These are phyloP conservation scores for Ustilago cynodontis DNA, from an alignment of 1,284 basidiomycete species.

Conservation along the genomic window DNA sequence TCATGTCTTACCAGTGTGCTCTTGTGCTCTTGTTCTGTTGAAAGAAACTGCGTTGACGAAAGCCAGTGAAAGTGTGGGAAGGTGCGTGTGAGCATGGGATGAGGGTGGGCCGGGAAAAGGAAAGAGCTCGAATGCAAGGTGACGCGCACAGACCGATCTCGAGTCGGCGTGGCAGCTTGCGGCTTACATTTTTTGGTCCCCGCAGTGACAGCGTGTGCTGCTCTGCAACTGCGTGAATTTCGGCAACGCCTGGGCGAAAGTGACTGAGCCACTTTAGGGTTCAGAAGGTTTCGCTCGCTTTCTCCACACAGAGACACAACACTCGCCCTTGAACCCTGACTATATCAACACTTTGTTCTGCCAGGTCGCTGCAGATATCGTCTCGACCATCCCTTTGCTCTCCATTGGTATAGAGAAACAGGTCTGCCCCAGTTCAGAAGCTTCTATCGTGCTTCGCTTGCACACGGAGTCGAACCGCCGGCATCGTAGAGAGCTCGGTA, in stretches of 20 bases:
- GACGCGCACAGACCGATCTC: conserved; percentile 41
- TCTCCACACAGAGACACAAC: neutral
- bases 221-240: conserved; percentile 9
- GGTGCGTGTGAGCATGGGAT: neutral
- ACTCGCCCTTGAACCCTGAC: neutral
- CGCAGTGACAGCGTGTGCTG: neutral
- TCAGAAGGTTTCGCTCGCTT: conserved; percentile 1
- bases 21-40: too few relatives aligned
- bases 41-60: too few relatives aligned
- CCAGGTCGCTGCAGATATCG: neutral
- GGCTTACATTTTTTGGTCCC: neutral
- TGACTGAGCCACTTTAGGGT: conserved; percentile 9
- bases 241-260: neutral
- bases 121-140: conserved; percentile 16
- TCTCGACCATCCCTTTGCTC: neutral
- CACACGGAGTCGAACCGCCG: conserved; percentile 13
- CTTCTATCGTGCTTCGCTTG: neutral
- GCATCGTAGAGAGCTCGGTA: neutral
- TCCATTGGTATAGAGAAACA: neutral
- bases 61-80: too few relatives aligned
- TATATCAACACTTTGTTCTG: neutral
- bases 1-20: too few relatives aligned
- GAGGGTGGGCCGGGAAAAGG: neutral
- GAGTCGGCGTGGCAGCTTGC: neutral
- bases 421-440: neutral